Evolutionary conservation across 2,329 filamentous ascomycete species (phyloP).

Genomic region (Alternaria angustiovoidea): DNA sequence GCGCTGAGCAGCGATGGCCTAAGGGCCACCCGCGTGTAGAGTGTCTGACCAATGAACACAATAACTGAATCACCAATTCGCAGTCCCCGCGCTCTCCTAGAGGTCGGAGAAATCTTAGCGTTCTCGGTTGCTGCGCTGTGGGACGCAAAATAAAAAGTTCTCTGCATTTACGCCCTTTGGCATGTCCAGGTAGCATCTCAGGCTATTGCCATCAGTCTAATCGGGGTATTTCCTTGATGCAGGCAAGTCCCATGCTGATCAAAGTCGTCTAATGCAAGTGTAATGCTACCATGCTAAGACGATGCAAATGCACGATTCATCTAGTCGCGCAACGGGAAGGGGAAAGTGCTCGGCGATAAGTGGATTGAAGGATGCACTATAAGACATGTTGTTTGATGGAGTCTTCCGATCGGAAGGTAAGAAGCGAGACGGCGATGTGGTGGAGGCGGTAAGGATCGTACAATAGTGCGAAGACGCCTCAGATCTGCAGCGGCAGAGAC

Average conservation of each 20-base stretch:
- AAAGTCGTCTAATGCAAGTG: neutral
- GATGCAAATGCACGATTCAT: no score
- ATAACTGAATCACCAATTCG: neutral
- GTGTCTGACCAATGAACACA: neutral
- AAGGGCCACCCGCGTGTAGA: neutral
- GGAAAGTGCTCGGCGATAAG: neutral
- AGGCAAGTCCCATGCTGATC: neutral
- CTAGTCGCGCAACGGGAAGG: neutral
- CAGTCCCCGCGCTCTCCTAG: neutral
- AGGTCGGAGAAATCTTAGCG: neutral
- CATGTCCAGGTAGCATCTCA: neutral
- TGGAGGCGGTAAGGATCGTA: neutral
- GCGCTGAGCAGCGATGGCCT: neutral
- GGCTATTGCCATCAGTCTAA: neutral
- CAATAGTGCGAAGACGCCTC: neutral
- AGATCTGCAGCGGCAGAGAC: neutral
- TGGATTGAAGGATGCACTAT: no score
- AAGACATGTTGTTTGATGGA: neutral
- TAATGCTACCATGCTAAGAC: neutral
- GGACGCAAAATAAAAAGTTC: neutral
- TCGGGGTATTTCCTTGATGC: neutral
- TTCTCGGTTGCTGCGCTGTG: neutral
- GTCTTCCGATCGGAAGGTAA: neutral
- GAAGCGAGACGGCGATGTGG: neutral
- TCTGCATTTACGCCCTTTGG: neutral